These are phyloP conservation scores for Gaeumannomyces sp. DNA, from an alignment of 2,329 filamentous ascomycete genomes.

Conservation along the genomic window DNA sequence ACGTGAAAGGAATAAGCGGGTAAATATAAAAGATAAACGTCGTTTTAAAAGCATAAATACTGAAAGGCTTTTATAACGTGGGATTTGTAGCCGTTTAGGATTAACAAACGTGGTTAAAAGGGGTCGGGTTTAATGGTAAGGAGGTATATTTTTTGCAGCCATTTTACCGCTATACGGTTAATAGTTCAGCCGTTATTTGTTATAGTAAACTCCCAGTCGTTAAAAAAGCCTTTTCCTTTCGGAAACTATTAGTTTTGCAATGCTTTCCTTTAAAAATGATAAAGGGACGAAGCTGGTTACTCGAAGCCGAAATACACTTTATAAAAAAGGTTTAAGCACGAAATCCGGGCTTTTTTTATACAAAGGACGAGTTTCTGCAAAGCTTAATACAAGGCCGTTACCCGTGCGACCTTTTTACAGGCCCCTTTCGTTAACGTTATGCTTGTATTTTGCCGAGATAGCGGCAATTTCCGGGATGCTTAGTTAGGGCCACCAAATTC, in stretches of 20 bases:
- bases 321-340: no score
- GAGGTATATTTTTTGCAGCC: background rate
- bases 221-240: background rate
- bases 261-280: background rate
- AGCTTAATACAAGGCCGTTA: background rate
- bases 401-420: background rate
- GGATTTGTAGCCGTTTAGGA: background rate
- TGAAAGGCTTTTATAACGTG: background rate
- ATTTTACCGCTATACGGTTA: background rate
- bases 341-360: background rate
- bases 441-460: background rate
- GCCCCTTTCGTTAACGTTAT: background rate
- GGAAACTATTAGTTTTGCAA: background rate
- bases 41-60: background rate
- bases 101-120: background rate
- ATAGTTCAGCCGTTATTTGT: background rate
- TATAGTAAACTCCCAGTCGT: background rate
- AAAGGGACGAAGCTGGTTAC: background rate
- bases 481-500: background rate
- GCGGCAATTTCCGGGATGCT: background rate
- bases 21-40: background rate
- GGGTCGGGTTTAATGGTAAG: background rate
- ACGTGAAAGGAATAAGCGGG: constrained; percentile 1
- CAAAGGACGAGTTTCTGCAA: background rate
- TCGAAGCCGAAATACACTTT: background rate